A percentile compares a stretch with the other conserved stretches of the same genome.
phyloP scores from a whole-genome alignment of 2,329 filamentous ascomycete genomes.

The Epichloe gansuensis region DNA sequence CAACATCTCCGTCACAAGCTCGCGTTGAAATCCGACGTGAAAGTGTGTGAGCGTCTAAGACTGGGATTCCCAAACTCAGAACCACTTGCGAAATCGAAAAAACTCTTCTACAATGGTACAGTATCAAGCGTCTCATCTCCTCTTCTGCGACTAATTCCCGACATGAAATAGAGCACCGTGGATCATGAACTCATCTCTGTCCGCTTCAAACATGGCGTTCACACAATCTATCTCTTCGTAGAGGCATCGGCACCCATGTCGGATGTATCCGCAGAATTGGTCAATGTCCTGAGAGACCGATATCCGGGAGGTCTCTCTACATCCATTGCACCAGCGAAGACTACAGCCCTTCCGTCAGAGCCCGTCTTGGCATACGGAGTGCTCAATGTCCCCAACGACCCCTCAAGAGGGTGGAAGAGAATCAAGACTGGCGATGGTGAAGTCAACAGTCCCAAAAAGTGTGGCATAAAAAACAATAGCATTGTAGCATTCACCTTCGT shows the following conservation, averaged over 20 bases:
- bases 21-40: neutral
- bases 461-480: slow-evolving; percentile 33
- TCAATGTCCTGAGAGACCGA: slow-evolving; percentile 42
- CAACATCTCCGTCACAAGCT: neutral
- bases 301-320: slow-evolving; percentile 40
- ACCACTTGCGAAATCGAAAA: neutral
- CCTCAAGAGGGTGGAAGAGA: slow-evolving; percentile 35
- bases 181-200: slow-evolving; percentile 48
- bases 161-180: slow-evolving; percentile 8
- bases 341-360: slow-evolving; percentile 26
- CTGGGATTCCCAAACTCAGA: neutral
- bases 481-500: slow-evolving; percentile 37
- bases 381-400: slow-evolving; percentile 31
- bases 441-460: slow-evolving; percentile 26
- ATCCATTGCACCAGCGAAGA: slow-evolving; percentile 18
- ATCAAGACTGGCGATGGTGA: slow-evolving; percentile 25
- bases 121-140: neutral
- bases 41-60: neutral
- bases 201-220: slow-evolving; percentile 58
- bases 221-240: slow-evolving; percentile 57
- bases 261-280: slow-evolving; percentile 43
- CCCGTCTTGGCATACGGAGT: slow-evolving; percentile 34
- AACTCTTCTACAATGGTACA: neutral
- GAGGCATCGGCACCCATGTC: slow-evolving; percentile 44
- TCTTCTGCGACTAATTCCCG: neutral